phyloP scores from a whole-genome alignment of 176 grass and related monocot genomes.

The Triticum urartu region DNA sequence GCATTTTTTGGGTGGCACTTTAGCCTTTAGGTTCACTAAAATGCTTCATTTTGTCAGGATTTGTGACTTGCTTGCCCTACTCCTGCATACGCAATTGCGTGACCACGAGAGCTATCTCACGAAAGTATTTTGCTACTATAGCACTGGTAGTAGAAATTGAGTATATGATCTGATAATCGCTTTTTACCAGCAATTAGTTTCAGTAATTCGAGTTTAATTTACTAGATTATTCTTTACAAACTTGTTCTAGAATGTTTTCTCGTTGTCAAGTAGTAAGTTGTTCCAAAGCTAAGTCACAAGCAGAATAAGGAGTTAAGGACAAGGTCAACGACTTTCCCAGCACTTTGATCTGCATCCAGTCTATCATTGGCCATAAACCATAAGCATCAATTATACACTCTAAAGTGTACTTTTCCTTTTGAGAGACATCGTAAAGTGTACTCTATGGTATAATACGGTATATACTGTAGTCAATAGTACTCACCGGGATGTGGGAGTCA shows the following conservation, averaged over 20 bases:
- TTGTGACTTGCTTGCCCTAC: neutral
- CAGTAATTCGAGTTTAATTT: neutral
- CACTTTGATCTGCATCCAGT: neutral
- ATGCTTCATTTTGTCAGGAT: conserved; percentile 23
- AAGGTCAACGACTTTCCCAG: neutral
- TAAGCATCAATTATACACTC: neutral
- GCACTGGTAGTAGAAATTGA: neutral
- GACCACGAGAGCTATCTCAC: no score
- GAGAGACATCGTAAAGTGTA: no score
- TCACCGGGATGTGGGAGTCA: conserved; percentile 79
- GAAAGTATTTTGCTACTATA: neutral
- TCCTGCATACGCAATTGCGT: neutral
- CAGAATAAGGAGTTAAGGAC: neutral
- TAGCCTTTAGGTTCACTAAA: neutral
- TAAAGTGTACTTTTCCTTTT: neutral
- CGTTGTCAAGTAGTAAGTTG: neutral
- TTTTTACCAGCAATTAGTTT: neutral
- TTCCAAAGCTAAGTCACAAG: neutral
- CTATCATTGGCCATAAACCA: neutral
- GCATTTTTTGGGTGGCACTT: neutral
- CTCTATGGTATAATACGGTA: neutral
- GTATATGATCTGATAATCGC: neutral
- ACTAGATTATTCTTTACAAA: neutral
- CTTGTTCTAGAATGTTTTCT: neutral
- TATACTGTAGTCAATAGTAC: neutral